A percentile compares a stretch with the other conserved stretches of the same genome.
Conservation (phyloP, 2,329 filamentous ascomycete genomes). For the Sclerotinia trifoliorum region DNA sequence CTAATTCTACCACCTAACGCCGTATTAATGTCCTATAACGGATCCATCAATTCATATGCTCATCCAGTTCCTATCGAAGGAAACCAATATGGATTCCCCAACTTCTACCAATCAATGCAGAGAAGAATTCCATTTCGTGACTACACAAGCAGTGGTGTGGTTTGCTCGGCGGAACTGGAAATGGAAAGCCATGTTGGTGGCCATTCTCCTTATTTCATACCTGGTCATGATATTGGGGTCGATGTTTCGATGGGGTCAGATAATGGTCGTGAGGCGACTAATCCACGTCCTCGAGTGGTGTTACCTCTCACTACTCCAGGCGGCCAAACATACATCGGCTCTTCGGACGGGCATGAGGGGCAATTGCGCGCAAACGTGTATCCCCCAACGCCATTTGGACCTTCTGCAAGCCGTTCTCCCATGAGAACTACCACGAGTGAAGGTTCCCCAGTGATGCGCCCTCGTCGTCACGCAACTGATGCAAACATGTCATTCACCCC, state of each 20-base stretch:
- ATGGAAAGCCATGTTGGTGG: not conserved
- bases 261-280: not conserved
- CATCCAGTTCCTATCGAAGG: not conserved
- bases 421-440: constrained; percentile 12
- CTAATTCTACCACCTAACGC: not conserved
- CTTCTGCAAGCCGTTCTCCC: not conserved
- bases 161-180: not conserved
- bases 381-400: not conserved
- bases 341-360: not conserved
- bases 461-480: not conserved
- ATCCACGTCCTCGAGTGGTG: not conserved
- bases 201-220: not conserved
- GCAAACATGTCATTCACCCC: not conserved
- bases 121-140: not conserved
- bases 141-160: not conserved
- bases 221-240: not conserved
- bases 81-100: not conserved
- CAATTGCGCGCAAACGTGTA: not conserved
- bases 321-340: not conserved
- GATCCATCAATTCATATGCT: not conserved
- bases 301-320: not conserved
- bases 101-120: not conserved
- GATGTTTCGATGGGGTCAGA: not conserved
- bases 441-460: constrained; percentile 16
- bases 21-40: not conserved